Evolutionary conservation across 192 early-diverging fungal species (phyloP), one percentile per base, ranked within the genome.

Genomic region (Gigaspora rosea): DNA sequence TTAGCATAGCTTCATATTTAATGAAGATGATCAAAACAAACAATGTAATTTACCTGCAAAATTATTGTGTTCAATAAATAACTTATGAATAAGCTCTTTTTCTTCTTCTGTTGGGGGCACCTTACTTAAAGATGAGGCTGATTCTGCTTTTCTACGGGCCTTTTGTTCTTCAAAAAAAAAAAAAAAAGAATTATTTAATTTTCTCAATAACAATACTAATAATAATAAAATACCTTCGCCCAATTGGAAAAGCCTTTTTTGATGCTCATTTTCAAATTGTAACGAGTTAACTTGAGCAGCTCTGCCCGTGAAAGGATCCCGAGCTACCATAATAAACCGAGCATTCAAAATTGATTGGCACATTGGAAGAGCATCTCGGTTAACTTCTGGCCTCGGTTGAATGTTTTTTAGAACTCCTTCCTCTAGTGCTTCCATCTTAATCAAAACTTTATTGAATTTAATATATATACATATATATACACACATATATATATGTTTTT

Each of bases 271-370:
- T 32, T 92, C 89, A 51, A 95, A 79, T 11, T 82, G 78, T 52
- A 97, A 80, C 46, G 91, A 91, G 72, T 92, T 92, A n/a, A 96
- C 88, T 59, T 88, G 85, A 8, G 85, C 88, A 6, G 93, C 81
- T 75, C 91, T 92, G 48, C 85, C 85, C 1, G 93, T 94, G 41
- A 82, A 72, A 8, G 92, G 85, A 80, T 95, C 90, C 35, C 90
- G 82, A 3, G 92, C 91, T 46, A 94, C 96, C 95, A 96, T 97
- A 7, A 93, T 95, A 77, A 97, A 95, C 76, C 92, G 89, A 20
- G 95, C 93, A 16, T 87, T 83, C 20, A 96, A 83, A 70, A 94
- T 90, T 8, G 88, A 86, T 57, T 91, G 68, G 33, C 73, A 41
- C 41, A 7, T 41, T 41, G 41, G 7, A 41, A 41, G 41, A 41